Conservation (phyloP, 257 asterid genomes). For the Nicotiana otophora region DNA sequence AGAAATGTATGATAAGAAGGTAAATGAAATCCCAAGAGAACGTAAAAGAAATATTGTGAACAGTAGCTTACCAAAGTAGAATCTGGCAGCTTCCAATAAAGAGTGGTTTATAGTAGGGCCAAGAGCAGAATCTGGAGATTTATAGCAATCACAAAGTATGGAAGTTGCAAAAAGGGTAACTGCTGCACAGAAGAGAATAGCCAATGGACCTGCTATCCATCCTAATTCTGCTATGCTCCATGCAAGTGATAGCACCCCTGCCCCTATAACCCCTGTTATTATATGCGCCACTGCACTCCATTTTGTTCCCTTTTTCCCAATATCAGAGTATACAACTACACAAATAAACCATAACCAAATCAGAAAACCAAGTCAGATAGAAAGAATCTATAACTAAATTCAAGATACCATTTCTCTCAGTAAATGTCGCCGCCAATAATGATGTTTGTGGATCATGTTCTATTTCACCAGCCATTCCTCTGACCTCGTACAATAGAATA, state of each 20-base stretch:
- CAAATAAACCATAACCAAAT: not conserved
- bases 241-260: constrained; percentile 68
- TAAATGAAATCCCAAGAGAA: too few species aligned
- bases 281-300: constrained; percentile 77
- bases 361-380: not conserved
- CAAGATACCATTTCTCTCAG: not conserved
- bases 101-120: constrained; percentile 42
- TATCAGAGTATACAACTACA: not conserved
- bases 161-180: constrained; percentile 35
- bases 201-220: constrained; percentile 66
- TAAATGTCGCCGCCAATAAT: not conserved
- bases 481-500: not conserved
- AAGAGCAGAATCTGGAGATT: constrained; percentile 35
- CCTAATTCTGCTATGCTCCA: constrained; percentile 75
- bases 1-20: too few species aligned
- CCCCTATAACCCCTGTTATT: constrained; percentile 66
- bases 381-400: not conserved
- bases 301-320: constrained; percentile 33
- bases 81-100: constrained; percentile 39
- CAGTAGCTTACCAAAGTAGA: not conserved
- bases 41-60: not conserved
- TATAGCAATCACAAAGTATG: constrained; percentile 52
- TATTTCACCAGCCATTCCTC: not conserved
- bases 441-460: not conserved
- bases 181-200: constrained; percentile 46